Percentiles rank a stretch among this genome's conserved stretches.
These are phyloP conservation scores for Curvularia lunata DNA, from an alignment of 2,329 filamentous ascomycete genomes.

Conservation along the genomic window DNA sequence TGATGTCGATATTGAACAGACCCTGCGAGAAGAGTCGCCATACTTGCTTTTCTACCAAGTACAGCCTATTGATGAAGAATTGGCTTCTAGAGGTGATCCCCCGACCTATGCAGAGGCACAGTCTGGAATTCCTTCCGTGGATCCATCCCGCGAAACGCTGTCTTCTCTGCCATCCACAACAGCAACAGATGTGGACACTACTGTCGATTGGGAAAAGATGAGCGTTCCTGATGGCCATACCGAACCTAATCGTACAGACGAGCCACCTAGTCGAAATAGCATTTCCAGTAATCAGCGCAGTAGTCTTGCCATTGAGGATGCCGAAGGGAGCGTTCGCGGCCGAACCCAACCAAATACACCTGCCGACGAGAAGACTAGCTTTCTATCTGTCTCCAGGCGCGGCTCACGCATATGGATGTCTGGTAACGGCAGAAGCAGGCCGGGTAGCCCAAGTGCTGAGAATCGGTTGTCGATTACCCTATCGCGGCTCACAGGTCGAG, in stretches of 20 bases:
- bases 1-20: conserved; percentile 77
- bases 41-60: conserved; percentile 97
- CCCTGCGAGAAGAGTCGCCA: conserved; percentile 84
- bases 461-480: conserved; percentile 53
- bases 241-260: conserved; percentile 27
- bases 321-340: conserved; percentile 42
- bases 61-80: conserved; percentile 78
- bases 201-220: conserved; percentile 35
- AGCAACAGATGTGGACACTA: conserved; percentile 28
- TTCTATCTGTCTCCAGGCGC: conserved; percentile 43
- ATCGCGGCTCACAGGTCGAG: conserved; percentile 48
- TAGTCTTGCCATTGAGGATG: conserved; percentile 51
- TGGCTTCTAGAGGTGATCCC: conserved; percentile 47
- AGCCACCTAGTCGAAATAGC: conserved; percentile 41
- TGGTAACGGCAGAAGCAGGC: conserved; percentile 49
- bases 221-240: conserved; percentile 20
- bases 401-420: conserved; percentile 41
- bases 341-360: conserved; percentile 52
- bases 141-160: conserved; percentile 42
- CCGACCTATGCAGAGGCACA: conserved; percentile 51
- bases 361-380: conserved; percentile 49
- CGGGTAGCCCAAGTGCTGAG: conserved; percentile 51
- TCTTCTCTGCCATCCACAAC: conserved; percentile 23
- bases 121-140: conserved; percentile 25
- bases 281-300: conserved; percentile 48